Evolutionary conservation across 352 stramenopile genomes (phyloP).

Genomic region (Elongisporangium prolatum): DNA sequence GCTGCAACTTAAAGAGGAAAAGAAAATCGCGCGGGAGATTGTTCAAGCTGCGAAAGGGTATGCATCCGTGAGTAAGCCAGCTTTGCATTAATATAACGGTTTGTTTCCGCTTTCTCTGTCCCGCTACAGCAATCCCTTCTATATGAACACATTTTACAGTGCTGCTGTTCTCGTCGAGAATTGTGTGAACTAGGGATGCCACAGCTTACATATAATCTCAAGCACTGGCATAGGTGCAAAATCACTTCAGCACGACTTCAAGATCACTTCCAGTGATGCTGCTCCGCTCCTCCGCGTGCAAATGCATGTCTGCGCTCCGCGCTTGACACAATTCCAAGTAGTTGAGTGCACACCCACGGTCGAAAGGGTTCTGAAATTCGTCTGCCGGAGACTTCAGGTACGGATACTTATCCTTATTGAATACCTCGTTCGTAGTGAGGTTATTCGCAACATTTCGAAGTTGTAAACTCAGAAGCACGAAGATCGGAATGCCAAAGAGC

Average conservation of each 20-base stretch:
- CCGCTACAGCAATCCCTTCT: neutral
- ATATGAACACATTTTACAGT: neutral
- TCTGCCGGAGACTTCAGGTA: slow-evolving; percentile 79
- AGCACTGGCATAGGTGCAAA: neutral
- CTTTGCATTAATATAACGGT: slow-evolving; percentile 9
- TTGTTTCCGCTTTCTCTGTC: neutral
- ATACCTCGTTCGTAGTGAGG: slow-evolving; percentile 84
- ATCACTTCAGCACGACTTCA: neutral
- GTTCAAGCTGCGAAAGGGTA: slow-evolving; percentile 71
- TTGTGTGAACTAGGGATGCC: neutral
- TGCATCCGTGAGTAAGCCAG: slow-evolving; percentile 29
- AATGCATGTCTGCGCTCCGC: neutral
- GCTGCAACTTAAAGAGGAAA: slow-evolving; percentile 85
- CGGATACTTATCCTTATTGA: slow-evolving; percentile 87
- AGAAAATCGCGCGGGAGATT: slow-evolving; percentile 84
- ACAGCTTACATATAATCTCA: neutral
- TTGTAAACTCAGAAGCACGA: slow-evolving; percentile 54
- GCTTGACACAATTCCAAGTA: slow-evolving; percentile 42
- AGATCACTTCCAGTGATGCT: neutral
- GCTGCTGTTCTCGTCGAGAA: neutral
- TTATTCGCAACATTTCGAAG: slow-evolving; percentile 69
- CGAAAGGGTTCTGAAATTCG: slow-evolving; percentile 79
- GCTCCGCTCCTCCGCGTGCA: neutral
- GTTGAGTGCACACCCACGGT: slow-evolving; percentile 52
- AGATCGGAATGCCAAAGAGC: slow-evolving; percentile 67